phyloP scores from a whole-genome alignment of 768 basidiomycete species.

The Mycena kentingensis region DNA sequence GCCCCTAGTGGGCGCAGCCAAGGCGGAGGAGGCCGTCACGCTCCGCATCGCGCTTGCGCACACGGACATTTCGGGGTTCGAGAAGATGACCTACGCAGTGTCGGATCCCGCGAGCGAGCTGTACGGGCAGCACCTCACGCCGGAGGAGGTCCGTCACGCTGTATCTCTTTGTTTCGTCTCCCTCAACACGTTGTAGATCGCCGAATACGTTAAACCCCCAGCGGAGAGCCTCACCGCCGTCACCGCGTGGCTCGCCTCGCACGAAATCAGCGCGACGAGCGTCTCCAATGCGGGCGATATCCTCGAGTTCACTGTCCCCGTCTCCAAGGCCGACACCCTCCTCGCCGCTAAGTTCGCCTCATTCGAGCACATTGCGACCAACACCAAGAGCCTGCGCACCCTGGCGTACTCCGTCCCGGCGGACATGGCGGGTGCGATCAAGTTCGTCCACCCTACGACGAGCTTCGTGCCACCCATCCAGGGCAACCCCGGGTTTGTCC shows the following conservation, averaged over 20 bases:
- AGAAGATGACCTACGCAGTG: constrained; percentile 36
- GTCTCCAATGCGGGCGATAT: constrained; percentile 48
- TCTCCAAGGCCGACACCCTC: constrained; percentile 48
- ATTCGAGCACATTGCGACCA: constrained; percentile 40
- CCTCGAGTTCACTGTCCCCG: constrained; percentile 44
- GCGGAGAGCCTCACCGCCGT: constrained; percentile 9
- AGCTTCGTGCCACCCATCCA: constrained; percentile 13
- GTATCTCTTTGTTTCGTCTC: not conserved
- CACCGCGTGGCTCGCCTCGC: constrained; percentile 40
- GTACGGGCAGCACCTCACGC: constrained; percentile 39
- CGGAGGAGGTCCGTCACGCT: constrained; percentile 41
- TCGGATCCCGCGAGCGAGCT: constrained; percentile 33
- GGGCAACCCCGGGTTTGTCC: not conserved
- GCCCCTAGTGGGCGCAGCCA: not conserved
- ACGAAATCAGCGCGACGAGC: constrained; percentile 40
- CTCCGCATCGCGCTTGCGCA: constrained; percentile 31
- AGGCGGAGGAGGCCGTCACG: constrained; percentile 25
- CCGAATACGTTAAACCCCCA: constrained; percentile 11
- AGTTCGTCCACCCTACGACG: constrained; percentile 44
- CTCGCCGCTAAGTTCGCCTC: constrained; percentile 41
- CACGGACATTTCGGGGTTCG: constrained; percentile 22
- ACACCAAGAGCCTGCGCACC: constrained; percentile 44
- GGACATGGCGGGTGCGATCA: constrained; percentile 42
- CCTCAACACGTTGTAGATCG: not conserved
- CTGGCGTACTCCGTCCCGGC: constrained; percentile 52